Conservation (phyloP, 345 rosid genomes). For the Eucalyptus leucophloia region DNA sequence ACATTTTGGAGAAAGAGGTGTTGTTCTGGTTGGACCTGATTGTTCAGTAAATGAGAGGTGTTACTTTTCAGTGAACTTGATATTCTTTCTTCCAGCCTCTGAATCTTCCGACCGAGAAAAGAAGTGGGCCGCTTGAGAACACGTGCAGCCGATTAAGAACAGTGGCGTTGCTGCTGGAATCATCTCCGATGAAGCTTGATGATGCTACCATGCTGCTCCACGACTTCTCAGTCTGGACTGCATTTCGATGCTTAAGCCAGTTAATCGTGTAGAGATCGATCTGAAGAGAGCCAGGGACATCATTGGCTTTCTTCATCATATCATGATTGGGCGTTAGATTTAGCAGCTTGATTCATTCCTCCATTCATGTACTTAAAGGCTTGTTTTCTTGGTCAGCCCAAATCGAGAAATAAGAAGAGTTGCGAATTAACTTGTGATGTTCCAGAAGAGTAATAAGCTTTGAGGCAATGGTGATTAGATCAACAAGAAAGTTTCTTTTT, state of each 20-base stretch:
- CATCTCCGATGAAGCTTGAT: conserved; percentile 10
- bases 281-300: not conserved
- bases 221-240: conserved; percentile 24
- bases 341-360: not conserved
- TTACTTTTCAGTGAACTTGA: not conserved
- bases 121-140: not conserved
- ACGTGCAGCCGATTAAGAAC: conserved; percentile 11
- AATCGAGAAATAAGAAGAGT: not conserved
- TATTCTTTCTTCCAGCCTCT: not conserved
- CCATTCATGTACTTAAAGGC: not conserved
- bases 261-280: not conserved
- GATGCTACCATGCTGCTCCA: conserved; percentile 70
- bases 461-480: not conserved
- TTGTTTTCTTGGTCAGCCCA: not conserved
- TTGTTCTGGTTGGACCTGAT: no score
- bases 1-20: not conserved
- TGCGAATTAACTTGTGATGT: not conserved
- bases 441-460: not conserved
- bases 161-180: conserved; percentile 26
- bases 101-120: not conserved
- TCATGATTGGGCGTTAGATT: not conserved
- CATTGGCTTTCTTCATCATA: not conserved
- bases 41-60: not conserved
- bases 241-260: not conserved
- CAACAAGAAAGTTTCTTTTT: not conserved